Conservation (phyloP, 2,329 filamentous ascomycete genomes). For the Talaromyces piceae region DNA sequence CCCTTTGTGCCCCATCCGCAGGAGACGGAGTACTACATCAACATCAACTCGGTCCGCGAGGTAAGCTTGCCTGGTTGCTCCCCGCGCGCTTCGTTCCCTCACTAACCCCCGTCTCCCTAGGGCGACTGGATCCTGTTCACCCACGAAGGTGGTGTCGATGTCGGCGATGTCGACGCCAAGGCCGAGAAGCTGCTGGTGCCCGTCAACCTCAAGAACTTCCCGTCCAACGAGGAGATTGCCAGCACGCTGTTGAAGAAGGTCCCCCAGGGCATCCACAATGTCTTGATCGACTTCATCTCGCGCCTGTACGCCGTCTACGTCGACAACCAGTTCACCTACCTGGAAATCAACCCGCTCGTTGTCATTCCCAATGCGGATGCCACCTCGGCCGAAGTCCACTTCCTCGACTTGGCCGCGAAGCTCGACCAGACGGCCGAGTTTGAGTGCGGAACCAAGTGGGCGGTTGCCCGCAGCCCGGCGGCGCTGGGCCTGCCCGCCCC, state of each 20-base stretch:
- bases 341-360: constrained; percentile 98
- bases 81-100: not conserved
- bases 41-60: constrained; percentile 99
- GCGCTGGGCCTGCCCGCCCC: constrained; percentile 74
- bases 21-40: constrained; percentile 98
- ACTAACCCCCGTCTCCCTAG: constrained; percentile 44
- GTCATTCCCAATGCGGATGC: constrained; percentile 90
- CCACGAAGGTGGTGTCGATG: constrained; percentile 98
- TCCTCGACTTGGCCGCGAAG: constrained; percentile 97
- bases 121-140: constrained; percentile 99
- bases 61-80: constrained; percentile 52
- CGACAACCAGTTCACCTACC: constrained; percentile 99
- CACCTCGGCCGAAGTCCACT: constrained; percentile 91
- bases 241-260: constrained; percentile 81
- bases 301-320: constrained; percentile 98
- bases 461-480: constrained; percentile 81
- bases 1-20: constrained; percentile 94
- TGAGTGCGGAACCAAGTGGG: constrained; percentile 99
- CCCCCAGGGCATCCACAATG: constrained; percentile 90
- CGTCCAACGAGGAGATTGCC: constrained; percentile 92
- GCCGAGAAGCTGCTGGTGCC: constrained; percentile 97
- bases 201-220: constrained; percentile 89
- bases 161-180: constrained; percentile 97
- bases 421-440: constrained; percentile 98
- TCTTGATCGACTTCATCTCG: constrained; percentile 98